Conservation (phyloP, 257 asterid species). For the Solanum etuberosum region DNA sequence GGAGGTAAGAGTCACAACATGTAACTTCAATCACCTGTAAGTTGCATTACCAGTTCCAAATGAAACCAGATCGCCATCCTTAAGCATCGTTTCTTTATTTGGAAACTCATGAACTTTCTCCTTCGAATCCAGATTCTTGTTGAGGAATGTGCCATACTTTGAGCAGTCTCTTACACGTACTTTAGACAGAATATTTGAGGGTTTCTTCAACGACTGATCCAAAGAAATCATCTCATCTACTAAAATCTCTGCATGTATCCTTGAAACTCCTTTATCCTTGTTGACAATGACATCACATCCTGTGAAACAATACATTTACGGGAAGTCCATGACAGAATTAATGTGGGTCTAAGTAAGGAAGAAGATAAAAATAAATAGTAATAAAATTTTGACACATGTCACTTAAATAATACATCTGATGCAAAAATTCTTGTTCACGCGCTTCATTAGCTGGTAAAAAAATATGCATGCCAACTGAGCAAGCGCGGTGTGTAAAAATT, state of each 20-base stretch:
- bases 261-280: constrained; percentile 90
- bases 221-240: constrained; percentile 72
- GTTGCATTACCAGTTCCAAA: constrained; percentile 91
- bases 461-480: background rate
- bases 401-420: background rate
- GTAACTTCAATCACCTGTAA: constrained; percentile 47
- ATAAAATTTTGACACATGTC: background rate
- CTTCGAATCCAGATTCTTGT: constrained; percentile 27
- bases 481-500: background rate
- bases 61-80: constrained; percentile 69
- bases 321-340: background rate
- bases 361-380: background rate
- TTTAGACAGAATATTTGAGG: constrained; percentile 30
- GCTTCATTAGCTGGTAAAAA: background rate
- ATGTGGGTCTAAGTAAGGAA: background rate
- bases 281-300: constrained; percentile 82
- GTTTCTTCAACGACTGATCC: constrained; percentile 29
- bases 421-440: background rate
- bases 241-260: constrained; percentile 89
- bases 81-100: constrained; percentile 49
- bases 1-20: background rate
- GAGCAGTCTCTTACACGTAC: constrained; percentile 83
- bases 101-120: constrained; percentile 76
- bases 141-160: constrained; percentile 79
- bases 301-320: constrained; percentile 12